These are phyloP conservation scores for Colletotrichum godetiae DNA, from an alignment of 2,329 filamentous ascomycete species.

Conservation along the genomic window DNA sequence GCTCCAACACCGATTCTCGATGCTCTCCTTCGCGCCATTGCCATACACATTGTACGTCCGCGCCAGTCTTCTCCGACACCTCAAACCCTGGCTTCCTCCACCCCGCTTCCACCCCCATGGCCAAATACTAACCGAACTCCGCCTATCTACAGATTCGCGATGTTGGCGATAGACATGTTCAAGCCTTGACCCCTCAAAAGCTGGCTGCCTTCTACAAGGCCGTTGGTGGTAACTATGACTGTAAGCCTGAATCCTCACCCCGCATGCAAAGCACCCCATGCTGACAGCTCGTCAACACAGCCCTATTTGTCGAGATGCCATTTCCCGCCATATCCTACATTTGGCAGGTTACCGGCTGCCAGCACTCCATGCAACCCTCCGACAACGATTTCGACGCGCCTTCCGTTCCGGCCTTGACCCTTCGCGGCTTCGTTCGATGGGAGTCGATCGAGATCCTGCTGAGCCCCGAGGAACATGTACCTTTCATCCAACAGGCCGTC, in stretches of 20 bases:
- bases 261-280: neutral
- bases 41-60: conserved; percentile 74
- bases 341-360: conserved; percentile 90
- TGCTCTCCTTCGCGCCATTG: conserved; percentile 76
- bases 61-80: neutral
- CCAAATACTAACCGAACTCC: conserved; percentile 27
- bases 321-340: conserved; percentile 86
- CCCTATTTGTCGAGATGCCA: conserved; percentile 82
- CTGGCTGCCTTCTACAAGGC: conserved; percentile 81
- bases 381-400: conserved; percentile 80
- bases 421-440: conserved; percentile 90
- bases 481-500: conserved; percentile 84
- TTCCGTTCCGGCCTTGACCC: conserved; percentile 83
- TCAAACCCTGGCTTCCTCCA: neutral
- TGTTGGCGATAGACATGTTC: conserved; percentile 67
- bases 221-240: conserved; percentile 81
- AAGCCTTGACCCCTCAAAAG: conserved; percentile 72
- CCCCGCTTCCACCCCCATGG: conserved; percentile 23
- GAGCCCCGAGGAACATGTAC: conserved; percentile 87
- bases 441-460: conserved; percentile 91
- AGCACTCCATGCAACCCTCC: conserved; percentile 82
- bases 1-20: conserved; percentile 74
- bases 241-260: conserved; percentile 48
- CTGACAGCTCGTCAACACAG: conserved; percentile 48
- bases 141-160: conserved; percentile 60